Percentiles rank a stretch among this genome's conserved stretches.
Conservation (phyloP, 2,329 filamentous ascomycete species). For the Grosmannia serpens region DNA sequence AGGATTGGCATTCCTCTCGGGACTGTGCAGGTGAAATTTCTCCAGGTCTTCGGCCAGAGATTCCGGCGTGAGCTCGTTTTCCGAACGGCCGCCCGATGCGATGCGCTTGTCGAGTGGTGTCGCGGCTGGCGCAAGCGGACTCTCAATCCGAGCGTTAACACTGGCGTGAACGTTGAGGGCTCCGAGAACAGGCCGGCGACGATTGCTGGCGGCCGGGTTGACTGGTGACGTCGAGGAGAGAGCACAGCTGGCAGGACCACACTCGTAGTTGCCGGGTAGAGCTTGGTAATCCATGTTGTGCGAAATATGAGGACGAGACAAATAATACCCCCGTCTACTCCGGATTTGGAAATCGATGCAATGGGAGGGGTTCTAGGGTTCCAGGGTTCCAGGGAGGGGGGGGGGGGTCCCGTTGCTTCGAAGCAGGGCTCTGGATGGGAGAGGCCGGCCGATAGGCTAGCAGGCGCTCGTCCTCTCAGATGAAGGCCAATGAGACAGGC, state of each 20-base stretch:
- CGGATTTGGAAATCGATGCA: conserved; percentile 3
- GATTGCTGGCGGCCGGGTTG: not conserved
- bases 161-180: conserved; percentile 4
- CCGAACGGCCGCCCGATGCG: not conserved
- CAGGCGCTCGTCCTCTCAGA: not conserved
- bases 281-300: conserved; percentile 5
- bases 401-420: not conserved
- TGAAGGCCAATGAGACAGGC: conserved; percentile 2
- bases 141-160: conserved; percentile 3
- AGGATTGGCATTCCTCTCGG: not conserved
- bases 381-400: not conserved
- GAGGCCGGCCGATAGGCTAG: not conserved
- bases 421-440: not conserved
- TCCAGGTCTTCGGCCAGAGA: conserved; percentile 21
- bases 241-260: not conserved
- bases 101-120: not conserved
- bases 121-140: not conserved
- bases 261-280: not conserved
- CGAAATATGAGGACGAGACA: not conserved
- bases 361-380: not conserved
- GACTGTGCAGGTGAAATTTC: conserved; percentile 20
- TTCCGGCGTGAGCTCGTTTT: conserved; percentile 12
- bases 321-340: not conserved
- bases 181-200: conserved; percentile 2
- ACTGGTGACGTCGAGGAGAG: not conserved